Conservation (phyloP, 257 asterid genomes). For the Solanum pinnatisectum region DNA sequence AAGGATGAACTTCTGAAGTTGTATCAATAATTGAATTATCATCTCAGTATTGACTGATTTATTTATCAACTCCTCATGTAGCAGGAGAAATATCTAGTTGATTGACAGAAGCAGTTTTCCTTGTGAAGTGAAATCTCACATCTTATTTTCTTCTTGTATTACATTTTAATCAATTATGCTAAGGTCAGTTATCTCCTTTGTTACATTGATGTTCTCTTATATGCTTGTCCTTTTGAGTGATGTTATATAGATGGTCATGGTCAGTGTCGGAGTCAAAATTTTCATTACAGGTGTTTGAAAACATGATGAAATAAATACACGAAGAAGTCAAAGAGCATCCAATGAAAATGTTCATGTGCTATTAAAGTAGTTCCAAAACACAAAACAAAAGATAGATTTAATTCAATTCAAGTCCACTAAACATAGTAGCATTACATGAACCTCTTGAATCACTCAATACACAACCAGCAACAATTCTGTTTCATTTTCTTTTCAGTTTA, state of each 20-base stretch:
- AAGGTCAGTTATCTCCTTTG: background rate
- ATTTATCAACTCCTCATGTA: background rate
- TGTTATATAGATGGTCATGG: too few relatives aligned
- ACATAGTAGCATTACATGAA: background rate
- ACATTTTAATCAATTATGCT: background rate
- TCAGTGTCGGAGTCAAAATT: background rate
- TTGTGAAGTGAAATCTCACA: background rate
- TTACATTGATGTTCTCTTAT: background rate
- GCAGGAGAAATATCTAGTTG: background rate
- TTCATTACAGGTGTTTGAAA: fast-evolving
- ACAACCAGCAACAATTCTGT: background rate
- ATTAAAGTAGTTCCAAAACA: background rate
- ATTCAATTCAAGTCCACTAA: background rate
- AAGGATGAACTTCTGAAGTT: conserved; percentile 54
- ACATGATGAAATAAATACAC: background rate
- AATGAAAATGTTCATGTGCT: background rate
- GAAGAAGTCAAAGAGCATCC: background rate
- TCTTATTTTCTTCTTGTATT: background rate
- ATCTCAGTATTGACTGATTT: background rate
- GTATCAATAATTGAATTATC: conserved; percentile 34
- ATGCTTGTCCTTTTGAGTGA: too few relatives aligned
- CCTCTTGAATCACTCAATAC: background rate
- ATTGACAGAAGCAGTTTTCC: background rate
- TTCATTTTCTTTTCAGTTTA: background rate
- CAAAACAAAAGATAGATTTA: background rate